A percentile compares a stretch with the other conserved stretches of the same genome.
Evolutionary conservation across 2,329 filamentous ascomycete genomes (phyloP).

Genomic region (Byssothecium circinans): DNA sequence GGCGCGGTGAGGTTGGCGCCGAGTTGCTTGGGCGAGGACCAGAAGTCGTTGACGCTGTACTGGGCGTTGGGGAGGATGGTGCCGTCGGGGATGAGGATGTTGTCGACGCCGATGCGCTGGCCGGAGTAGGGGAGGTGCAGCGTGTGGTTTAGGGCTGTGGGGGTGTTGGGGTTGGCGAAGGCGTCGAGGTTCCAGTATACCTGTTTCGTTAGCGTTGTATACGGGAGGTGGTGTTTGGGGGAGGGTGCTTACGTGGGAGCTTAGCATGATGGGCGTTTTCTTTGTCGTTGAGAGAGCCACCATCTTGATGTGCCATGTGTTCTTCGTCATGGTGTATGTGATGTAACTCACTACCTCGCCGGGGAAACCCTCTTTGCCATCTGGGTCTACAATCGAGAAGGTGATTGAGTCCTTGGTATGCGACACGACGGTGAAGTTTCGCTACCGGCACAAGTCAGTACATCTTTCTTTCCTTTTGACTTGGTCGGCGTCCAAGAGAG

Average conservation of each 20-base stretch:
- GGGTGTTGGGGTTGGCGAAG: slow-evolving; percentile 72
- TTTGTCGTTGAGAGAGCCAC: slow-evolving; percentile 69
- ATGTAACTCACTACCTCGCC: slow-evolving; percentile 74
- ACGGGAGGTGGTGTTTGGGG: neutral
- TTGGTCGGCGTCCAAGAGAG: neutral
- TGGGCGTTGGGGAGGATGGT: slow-evolving; percentile 69
- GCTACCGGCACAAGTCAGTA: slow-evolving; percentile 46
- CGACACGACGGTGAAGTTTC: slow-evolving; percentile 75
- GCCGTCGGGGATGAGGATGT: slow-evolving; percentile 52
- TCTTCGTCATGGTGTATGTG: slow-evolving; percentile 69
- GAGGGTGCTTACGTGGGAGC: slow-evolving; percentile 58
- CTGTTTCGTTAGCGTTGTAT: slow-evolving; percentile 42
- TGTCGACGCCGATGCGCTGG: slow-evolving; percentile 67
- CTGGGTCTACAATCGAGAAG: slow-evolving; percentile 72
- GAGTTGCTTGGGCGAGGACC: slow-evolving; percentile 77
- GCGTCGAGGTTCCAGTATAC: slow-evolving; percentile 84
- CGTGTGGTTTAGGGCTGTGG: slow-evolving; percentile 68
- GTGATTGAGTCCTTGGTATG: slow-evolving; percentile 70
- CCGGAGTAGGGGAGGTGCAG: slow-evolving; percentile 73
- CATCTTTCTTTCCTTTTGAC: too few species aligned
- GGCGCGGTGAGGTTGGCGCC: slow-evolving; percentile 67
- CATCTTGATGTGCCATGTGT: slow-evolving; percentile 74
- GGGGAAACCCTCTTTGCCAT: slow-evolving; percentile 75
- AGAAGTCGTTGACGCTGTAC: slow-evolving; percentile 77
- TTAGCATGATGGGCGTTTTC: slow-evolving; percentile 82